Conservation (phyloP, 1,284 basidiomycete genomes). For the Microbotryum lychnidis-dioicae region DNA sequence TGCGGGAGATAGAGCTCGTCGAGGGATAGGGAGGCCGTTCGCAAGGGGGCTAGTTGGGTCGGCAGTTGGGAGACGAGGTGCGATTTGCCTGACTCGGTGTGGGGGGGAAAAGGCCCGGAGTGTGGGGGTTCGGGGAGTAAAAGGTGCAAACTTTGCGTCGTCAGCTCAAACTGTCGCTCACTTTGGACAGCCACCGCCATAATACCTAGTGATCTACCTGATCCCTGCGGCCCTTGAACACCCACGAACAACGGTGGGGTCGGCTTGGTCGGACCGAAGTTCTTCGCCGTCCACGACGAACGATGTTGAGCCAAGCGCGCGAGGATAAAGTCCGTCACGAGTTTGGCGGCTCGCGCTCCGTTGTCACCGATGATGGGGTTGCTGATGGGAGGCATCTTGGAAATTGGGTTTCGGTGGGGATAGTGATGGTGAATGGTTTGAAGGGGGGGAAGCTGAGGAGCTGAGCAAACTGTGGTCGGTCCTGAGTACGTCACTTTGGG, state of each 20-base stretch:
- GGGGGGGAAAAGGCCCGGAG: too few relatives aligned
- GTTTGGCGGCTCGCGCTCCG: constrained; percentile 1
- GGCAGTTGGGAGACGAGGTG: constrained; percentile 56
- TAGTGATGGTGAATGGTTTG: too few relatives aligned
- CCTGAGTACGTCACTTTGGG: too few relatives aligned
- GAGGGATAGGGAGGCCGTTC: constrained; percentile 62
- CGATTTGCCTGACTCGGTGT: constrained; percentile 58
- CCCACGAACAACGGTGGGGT: constrained; percentile 49
- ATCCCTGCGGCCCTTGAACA: constrained; percentile 70
- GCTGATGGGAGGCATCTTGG: not conserved
- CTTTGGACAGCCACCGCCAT: too few relatives aligned
- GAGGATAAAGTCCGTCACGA: constrained; percentile 30
- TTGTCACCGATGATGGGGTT: constrained; percentile 1
- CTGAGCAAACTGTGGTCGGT: too few relatives aligned
- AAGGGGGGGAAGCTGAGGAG: too few relatives aligned
- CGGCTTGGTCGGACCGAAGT: not conserved
- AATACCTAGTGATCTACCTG: constrained; percentile 23
- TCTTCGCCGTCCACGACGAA: not conserved
- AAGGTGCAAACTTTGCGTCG: not conserved
- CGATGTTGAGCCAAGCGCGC: constrained; percentile 24
- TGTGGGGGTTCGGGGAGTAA: not conserved
- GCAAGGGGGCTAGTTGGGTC: constrained; percentile 48
- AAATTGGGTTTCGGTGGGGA: too few relatives aligned
- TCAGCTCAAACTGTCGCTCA: too few relatives aligned
- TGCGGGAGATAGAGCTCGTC: constrained; percentile 81